A percentile compares a stretch with the other conserved stretches of the same genome.
Evolutionary conservation across 257 asterid species (phyloP).

Genomic region (Nicotiana sylvestris): DNA sequence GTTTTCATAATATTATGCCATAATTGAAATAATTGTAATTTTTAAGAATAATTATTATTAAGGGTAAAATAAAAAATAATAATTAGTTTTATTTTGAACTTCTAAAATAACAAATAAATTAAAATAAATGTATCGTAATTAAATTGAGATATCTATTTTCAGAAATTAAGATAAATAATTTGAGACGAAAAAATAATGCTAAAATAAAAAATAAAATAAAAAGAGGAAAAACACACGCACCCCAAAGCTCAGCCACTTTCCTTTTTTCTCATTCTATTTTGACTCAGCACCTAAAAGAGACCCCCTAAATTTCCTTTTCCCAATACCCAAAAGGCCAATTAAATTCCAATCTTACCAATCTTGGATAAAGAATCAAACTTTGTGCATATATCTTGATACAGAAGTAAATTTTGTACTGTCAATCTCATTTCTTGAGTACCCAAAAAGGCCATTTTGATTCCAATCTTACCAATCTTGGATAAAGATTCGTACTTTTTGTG

Average conservation of each 20-base stretch:
- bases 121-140: too few species aligned
- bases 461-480: not conserved
- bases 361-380: not conserved
- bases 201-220: not conserved
- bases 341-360: not conserved
- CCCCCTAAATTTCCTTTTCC: not conserved
- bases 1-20: too few species aligned
- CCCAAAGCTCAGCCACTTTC: not conserved
- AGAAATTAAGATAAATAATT: too few species aligned
- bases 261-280: not conserved
- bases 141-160: too few species aligned
- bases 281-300: not conserved
- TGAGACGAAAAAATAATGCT: too few species aligned
- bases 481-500: too few species aligned
- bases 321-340: not conserved
- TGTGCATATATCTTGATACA: too few species aligned
- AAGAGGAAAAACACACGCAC: not conserved
- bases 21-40: too few species aligned
- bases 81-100: too few species aligned
- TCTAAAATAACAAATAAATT: too few species aligned
- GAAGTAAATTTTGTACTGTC: not conserved
- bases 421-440: not conserved
- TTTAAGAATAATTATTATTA: too few species aligned
- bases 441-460: not conserved
- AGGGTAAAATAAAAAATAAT: too few species aligned